A percentile compares a stretch with the other conserved stretches of the same genome.
These are phyloP conservation scores for Bretschneidera sinensis DNA, from an alignment of 345 rosid species.

Conservation along the genomic window DNA sequence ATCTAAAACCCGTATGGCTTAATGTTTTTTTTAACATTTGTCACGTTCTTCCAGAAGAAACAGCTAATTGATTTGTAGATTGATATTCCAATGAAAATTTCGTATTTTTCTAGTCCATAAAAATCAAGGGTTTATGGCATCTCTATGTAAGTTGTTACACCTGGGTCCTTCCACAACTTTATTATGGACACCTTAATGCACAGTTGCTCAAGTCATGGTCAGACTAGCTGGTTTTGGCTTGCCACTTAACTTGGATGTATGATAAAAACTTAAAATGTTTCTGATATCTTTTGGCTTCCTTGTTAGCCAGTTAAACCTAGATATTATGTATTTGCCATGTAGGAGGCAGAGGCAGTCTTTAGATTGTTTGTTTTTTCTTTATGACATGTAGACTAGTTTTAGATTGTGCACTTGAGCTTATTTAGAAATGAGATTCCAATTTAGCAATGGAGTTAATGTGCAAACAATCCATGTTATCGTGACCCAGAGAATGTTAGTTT, in stretches of 20 bases:
- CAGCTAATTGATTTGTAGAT: not conserved
- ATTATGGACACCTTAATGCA: not conserved
- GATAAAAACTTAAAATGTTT: no score
- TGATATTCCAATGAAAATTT: not conserved
- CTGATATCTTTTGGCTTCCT: no score
- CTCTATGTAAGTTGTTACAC: not conserved
- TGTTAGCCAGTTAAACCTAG: no score
- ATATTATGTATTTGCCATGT: no score
- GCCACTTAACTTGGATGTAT: not conserved
- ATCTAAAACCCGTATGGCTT: not conserved
- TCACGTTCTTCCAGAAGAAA: not conserved
- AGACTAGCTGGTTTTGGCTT: not conserved
- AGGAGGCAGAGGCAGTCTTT: no score
- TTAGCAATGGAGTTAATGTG: no score
- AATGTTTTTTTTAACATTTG: not conserved
- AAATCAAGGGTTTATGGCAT: not conserved
- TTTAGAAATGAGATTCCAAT: no score
- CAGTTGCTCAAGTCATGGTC: not conserved
- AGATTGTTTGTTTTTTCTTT: no score
- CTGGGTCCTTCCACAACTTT: not conserved
- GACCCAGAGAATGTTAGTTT: no score
- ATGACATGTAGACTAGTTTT: no score
- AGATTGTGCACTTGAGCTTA: no score
- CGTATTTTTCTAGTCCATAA: not conserved
- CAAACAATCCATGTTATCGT: no score